These are phyloP conservation scores for Leucogyrophana mollusca DNA, from an alignment of 768 basidiomycete species.

Conservation along the genomic window DNA sequence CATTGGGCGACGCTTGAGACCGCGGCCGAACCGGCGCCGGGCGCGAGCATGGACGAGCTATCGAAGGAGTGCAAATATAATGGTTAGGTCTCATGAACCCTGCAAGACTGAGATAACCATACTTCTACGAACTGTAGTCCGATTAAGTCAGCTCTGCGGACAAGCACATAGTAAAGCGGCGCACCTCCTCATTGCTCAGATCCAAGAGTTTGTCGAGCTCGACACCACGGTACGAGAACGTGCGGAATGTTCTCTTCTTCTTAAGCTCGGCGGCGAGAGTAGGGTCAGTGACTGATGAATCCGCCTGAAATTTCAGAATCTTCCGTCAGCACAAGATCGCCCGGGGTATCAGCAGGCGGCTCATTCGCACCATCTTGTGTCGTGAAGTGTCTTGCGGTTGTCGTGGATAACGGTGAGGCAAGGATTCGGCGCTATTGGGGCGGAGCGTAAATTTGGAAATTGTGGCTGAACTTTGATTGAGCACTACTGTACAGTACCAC, in stretches of 20 bases:
- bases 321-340: background rate
- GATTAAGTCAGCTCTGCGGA: background rate
- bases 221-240: slow-evolving; percentile 97
- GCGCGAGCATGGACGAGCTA: slow-evolving; percentile 98
- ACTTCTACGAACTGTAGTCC: slow-evolving; percentile 73
- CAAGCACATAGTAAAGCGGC: slow-evolving; percentile 19
- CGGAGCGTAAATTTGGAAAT: slow-evolving; percentile 32
- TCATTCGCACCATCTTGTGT: slow-evolving; percentile 32
- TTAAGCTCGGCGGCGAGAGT: slow-evolving; percentile 94
- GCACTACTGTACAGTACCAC: slow-evolving; percentile 64
- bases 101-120: slow-evolving; percentile 26
- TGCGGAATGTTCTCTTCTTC: slow-evolving; percentile 98
- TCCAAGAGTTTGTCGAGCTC: slow-evolving; percentile 99
- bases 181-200: slow-evolving; percentile 90
- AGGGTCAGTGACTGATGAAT: slow-evolving; percentile 84
- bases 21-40: slow-evolving; percentile 97
- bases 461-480: slow-evolving; percentile 41
- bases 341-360: background rate
- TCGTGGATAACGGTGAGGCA: slow-evolving; percentile 20
- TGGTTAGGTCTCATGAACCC: slow-evolving; percentile 3
- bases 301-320: slow-evolving; percentile 53
- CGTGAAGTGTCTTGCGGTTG: slow-evolving; percentile 22
- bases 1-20: slow-evolving; percentile 97
- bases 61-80: background rate
- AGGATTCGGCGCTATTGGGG: slow-evolving; percentile 10